Percentiles rank a stretch among this genome's conserved stretches.
These are phyloP conservation scores for Hordeum vulgare DNA, from an alignment of 176 grass and related monocot genomes.

Conservation along the genomic window MorexV3_pseudomolecules_assembly NC_058522.1:125683737-125684236, in stretches of 20 bases:
- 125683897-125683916: slow-evolving; percentile 84
- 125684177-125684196: slow-evolving; percentile 76
- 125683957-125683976: background rate
- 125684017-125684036: background rate
- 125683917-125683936: slow-evolving; percentile 43
- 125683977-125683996: background rate
- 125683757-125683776: background rate
- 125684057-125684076: too few relatives aligned
- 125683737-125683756: background rate
- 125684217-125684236: background rate
- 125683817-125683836: slow-evolving; percentile 26
- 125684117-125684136: background rate
- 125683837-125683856: slow-evolving; percentile 91
- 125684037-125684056: background rate
- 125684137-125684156: slow-evolving; percentile 2
- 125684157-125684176: background rate
- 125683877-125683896: slow-evolving; percentile 94
- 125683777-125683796: background rate
- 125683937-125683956: background rate
- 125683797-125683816: background rate
- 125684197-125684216: slow-evolving; percentile 22
- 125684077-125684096: background rate
- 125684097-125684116: background rate
- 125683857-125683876: slow-evolving; percentile 73
- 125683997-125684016: background rate